Conservation (phyloP, 1,284 basidiomycete genomes). For the Dichomitus squalens region DNA sequence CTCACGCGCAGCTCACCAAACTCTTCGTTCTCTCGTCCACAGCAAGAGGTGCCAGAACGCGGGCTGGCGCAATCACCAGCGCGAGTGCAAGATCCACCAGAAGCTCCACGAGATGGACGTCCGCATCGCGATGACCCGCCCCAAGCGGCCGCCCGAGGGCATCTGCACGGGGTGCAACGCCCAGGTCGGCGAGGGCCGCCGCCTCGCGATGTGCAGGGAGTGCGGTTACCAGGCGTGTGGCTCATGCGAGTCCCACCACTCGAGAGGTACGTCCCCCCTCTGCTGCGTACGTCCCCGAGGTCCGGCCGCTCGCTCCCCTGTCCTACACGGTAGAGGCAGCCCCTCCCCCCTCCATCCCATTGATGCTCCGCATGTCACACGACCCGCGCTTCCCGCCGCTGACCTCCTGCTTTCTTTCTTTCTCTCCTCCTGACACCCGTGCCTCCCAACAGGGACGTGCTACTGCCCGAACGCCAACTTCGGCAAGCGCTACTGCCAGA, state of each 20-base stretch:
- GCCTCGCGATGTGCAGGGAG: conserved; percentile 32
- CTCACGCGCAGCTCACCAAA: not conserved
- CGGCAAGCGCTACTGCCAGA: conserved; percentile 37
- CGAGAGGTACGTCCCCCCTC: conserved; percentile 27
- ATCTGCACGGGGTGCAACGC: conserved; percentile 41
- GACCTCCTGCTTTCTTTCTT: not conserved
- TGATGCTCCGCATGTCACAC: not conserved
- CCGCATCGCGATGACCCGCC: conserved; percentile 23
- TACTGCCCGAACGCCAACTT: conserved; percentile 41
- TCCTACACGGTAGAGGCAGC: not conserved
- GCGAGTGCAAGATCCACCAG: conserved; percentile 23
- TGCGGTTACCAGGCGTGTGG: conserved; percentile 41
- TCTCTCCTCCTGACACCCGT: not conserved
- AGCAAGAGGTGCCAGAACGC: conserved; percentile 16
- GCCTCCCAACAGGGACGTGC: conserved; percentile 36
- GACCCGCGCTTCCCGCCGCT: not conserved
- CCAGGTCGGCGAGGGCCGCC: conserved; percentile 29
- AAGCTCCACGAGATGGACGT: conserved; percentile 22
- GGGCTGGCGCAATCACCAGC: conserved; percentile 20
- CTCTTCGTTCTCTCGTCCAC: not conserved
- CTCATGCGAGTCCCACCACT: conserved; percentile 35
- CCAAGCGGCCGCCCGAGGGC: conserved; percentile 31
- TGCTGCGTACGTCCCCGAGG: conserved; percentile 2
- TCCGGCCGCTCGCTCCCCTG: not conserved
- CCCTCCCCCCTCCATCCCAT: not conserved